These are phyloP conservation scores for Aspergillus hancockii DNA, from an alignment of 495 filamentous ascomycete genomes.

Conservation along the genomic window DNA sequence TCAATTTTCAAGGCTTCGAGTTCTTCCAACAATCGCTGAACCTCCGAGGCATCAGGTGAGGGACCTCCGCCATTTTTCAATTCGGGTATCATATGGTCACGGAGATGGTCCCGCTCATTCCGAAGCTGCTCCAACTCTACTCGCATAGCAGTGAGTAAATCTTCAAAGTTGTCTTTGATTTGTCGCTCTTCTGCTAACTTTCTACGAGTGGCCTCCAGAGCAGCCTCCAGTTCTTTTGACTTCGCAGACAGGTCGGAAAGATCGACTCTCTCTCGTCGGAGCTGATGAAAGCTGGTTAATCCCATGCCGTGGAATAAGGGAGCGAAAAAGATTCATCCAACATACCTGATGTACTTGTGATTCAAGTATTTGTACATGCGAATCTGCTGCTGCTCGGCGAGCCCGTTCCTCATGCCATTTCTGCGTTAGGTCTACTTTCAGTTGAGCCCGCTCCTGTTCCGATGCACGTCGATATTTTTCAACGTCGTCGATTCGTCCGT, in stretches of 20 bases:
- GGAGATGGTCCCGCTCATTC: conserved; percentile 88
- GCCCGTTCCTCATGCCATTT: conserved; percentile 84
- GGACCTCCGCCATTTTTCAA: conserved; percentile 67
- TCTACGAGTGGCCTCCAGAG: conserved; percentile 77
- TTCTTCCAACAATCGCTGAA: conserved; percentile 67
- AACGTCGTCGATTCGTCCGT: conserved; percentile 75
- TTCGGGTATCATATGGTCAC: conserved; percentile 80
- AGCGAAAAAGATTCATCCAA: not conserved
- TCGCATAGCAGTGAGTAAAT: conserved; percentile 79
- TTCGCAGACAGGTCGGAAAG: conserved; percentile 44
- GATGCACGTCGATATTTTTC: conserved; percentile 78
- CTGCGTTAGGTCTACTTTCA: conserved; percentile 78
- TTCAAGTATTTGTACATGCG: conserved; percentile 78
- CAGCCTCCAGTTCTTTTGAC: conserved; percentile 70
- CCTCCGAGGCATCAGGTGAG: conserved; percentile 67
- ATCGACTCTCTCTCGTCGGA: conserved; percentile 47
- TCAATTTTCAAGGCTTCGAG: conserved; percentile 62
- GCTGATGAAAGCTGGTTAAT: conserved; percentile 26
- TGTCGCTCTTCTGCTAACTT: conserved; percentile 82
- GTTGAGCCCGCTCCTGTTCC: conserved; percentile 88
- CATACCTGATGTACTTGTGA: conserved; percentile 65
- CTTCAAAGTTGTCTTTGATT: conserved; percentile 91
- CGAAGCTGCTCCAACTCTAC: conserved; percentile 77
- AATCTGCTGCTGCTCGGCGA: conserved; percentile 71
- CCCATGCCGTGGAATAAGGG: not conserved